Base-by-base conservation (phyloP, 2,329 filamentous ascomycete species). In the Fusarium sp. region DNA sequence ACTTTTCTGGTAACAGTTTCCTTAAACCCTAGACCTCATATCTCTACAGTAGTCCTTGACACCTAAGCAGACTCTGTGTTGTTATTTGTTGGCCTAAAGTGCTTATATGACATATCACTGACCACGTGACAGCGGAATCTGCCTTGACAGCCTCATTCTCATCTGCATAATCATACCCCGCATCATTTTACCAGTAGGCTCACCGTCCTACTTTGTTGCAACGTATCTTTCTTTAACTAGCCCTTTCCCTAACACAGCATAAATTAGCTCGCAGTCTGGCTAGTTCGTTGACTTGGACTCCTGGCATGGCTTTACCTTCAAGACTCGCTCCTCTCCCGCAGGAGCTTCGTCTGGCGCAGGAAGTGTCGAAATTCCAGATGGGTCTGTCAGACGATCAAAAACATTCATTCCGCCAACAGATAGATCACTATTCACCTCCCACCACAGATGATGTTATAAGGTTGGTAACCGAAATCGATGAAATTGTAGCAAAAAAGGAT, bases 111-210 rank as follows among this genome's bases (percentile, higher is more conserved):
- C 32, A 33, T 33, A 11, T 13, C 8, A 13, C 13, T 33, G 2
- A 13, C 12, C 9, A 33, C 32, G 32, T 33, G 32, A 33, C 5
- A 13, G 9, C 32, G 12, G 32, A 33, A 33, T 33, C 32, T 33
- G 32, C 32, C 32, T 13, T 35, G 13, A 11, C 11, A 27, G 23
- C 42, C 17, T 45, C 42, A 45, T 26, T 27, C 13, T 27, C 26
- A 27, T 7, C 6, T 13, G 11, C 42, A 15, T 26, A 11, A 11
- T 26, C 42, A 23, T 45, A 11, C 42, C 42, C 42, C 42, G 23
- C 32, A 4, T 9, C 11, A 26, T 44, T 6, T 7, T 15, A 17
- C n/a, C 30, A 32, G 30, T 8, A 0, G 5, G 14, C 2, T 33
- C 14, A 4, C 14, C 0, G 5, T 17, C 23, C 6, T 2, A 10